phyloP scores from a whole-genome alignment of 2,329 filamentous ascomycete genomes.

The Aspergillus sergii region DNA sequence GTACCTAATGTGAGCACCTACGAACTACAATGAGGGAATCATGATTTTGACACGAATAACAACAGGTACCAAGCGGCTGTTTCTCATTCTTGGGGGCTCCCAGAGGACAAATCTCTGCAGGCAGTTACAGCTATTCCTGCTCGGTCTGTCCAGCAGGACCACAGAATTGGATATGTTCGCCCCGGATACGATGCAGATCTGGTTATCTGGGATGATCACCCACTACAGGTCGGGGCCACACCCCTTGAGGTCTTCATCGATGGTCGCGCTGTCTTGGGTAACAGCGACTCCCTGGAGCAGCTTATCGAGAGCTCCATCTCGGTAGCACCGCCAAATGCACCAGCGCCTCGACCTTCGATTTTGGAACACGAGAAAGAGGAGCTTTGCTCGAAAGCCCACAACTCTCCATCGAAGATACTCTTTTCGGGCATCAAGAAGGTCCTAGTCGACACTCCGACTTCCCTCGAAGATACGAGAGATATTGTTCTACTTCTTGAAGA shows the following conservation, averaged over 20 bases:
- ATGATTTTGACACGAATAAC: constrained; percentile 12
- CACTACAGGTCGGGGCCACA: constrained; percentile 61
- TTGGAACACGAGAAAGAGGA: neutral
- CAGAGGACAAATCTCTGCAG: constrained; percentile 62
- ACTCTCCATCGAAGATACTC: neutral
- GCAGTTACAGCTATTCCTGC: constrained; percentile 63
- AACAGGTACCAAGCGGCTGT: constrained; percentile 51
- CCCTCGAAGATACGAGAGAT: neutral
- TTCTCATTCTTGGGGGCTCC: constrained; percentile 59
- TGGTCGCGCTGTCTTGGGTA: constrained; percentile 34
- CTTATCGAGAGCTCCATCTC: neutral
- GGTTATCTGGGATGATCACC: constrained; percentile 66
- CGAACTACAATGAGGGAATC: neutral
- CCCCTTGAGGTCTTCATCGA: constrained; percentile 68
- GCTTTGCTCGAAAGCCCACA: neutral
- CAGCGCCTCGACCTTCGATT: neutral
- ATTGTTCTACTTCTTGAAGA: neutral
- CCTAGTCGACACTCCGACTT: neutral
- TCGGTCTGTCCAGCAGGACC: constrained; percentile 58
- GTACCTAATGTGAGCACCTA: constrained; percentile 25
- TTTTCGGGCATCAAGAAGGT: neutral
- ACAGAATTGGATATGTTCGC: constrained; percentile 64
- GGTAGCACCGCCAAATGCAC: neutral
- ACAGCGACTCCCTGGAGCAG: neutral
- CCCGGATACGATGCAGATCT: constrained; percentile 64